A percentile compares a stretch with the other conserved stretches of the same genome.
phyloP scores from a whole-genome alignment of 163 green algal genomes.

The Scenedesmus sp. region DNA sequence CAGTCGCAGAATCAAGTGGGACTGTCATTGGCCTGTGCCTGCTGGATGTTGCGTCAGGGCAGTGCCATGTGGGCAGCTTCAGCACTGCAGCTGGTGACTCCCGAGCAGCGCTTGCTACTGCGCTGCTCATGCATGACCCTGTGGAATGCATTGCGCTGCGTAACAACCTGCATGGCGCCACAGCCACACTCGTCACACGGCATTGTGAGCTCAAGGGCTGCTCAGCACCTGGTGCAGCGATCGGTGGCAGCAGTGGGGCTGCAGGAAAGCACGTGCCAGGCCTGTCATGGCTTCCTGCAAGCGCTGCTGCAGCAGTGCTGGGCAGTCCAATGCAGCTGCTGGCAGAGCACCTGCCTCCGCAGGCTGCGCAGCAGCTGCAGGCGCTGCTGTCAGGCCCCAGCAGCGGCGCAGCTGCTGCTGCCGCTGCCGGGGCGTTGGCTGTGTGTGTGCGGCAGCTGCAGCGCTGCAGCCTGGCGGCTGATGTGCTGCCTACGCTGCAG shows the following conservation, averaged over 20 bases:
- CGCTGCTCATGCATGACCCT: constrained; percentile 36
- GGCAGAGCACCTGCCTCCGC: background rate
- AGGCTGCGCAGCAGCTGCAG: constrained; percentile 7
- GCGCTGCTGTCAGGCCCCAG: background rate
- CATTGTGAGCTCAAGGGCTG: constrained; percentile 25
- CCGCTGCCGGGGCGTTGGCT: constrained; percentile 32
- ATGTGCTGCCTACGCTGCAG: constrained; percentile 45
- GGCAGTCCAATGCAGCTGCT: constrained; percentile 12
- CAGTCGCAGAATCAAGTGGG: background rate
- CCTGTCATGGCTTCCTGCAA: constrained; percentile 16
- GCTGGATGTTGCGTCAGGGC: constrained; percentile 43
- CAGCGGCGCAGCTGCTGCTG: background rate
- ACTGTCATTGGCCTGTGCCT: constrained; percentile 25
- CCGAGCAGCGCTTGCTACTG: constrained; percentile 2
- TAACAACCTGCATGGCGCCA: constrained; percentile 37
- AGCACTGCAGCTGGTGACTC: background rate
- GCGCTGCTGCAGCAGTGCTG: background rate
- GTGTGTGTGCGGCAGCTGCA: constrained; percentile 52
- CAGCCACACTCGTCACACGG: background rate
- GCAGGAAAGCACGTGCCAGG: background rate
- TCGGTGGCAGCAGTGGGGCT: background rate
- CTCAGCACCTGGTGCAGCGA: background rate
- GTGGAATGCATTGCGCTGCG: constrained; percentile 45
- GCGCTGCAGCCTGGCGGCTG: constrained; percentile 50
- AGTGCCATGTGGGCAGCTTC: constrained; percentile 5